A percentile compares a stretch with the other conserved stretches of the same genome.
Evolutionary conservation across 2,329 filamentous ascomycete genomes (phyloP).

Genomic region (Clathrospora elynae): DNA sequence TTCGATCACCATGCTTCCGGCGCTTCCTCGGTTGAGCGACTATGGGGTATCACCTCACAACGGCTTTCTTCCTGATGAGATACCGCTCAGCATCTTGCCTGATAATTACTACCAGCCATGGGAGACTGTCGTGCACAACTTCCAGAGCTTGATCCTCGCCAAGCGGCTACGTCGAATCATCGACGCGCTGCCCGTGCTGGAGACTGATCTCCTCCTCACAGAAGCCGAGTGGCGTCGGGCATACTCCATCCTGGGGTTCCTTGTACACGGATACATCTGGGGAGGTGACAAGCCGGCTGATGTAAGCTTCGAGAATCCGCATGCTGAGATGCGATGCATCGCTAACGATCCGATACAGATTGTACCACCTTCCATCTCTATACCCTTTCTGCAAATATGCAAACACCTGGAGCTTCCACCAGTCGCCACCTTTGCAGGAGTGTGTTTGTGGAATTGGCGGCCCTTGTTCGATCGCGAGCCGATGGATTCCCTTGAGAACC

Average conservation of each 20-base stretch:
- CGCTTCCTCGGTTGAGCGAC: constrained; percentile 63
- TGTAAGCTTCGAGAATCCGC: constrained; percentile 52
- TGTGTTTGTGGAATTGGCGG: constrained; percentile 97
- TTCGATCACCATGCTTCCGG: constrained; percentile 46
- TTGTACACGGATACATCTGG: constrained; percentile 89
- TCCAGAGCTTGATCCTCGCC: constrained; percentile 85
- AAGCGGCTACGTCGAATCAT: constrained; percentile 80
- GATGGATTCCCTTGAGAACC: constrained; percentile 82
- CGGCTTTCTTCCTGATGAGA: constrained; percentile 84
- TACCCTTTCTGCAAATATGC: constrained; percentile 80
- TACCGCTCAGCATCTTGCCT: constrained; percentile 79
- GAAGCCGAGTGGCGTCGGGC: constrained; percentile 91
- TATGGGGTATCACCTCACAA: constrained; percentile 79
- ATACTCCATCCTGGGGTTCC: constrained; percentile 77
- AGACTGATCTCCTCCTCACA: constrained; percentile 77
- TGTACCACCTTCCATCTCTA: constrained; percentile 79
- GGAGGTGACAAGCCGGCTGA: constrained; percentile 76
- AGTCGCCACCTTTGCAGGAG: constrained; percentile 89
- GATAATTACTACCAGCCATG: constrained; percentile 94
- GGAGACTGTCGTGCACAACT: constrained; percentile 83
- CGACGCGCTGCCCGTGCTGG: constrained; percentile 80
- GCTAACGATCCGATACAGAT: constrained; percentile 48
- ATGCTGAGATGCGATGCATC: constrained; percentile 6
- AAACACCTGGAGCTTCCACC: constrained; percentile 81
- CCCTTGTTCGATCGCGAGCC: constrained; percentile 83